A percentile compares a stretch with the other conserved stretches of the same genome.
Conservation (phyloP, 805 yeast species). For the Metschnikowia drakensbergensis region DNA sequence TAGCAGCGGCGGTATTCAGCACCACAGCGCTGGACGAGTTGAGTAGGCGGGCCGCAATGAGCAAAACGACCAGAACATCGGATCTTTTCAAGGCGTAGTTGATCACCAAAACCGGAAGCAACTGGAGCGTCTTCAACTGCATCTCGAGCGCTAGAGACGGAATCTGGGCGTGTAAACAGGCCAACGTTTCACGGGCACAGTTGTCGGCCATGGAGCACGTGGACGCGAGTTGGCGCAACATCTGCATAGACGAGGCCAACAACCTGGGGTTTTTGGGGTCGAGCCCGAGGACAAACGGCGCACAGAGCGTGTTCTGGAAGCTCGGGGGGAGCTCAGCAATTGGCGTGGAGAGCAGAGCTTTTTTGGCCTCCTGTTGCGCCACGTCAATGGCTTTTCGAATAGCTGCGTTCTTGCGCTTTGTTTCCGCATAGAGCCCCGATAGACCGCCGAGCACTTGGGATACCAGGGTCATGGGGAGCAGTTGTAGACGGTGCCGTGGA, state of each 20-base stretch:
- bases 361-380: constrained; percentile 20
- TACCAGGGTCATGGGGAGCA: constrained; percentile 13
- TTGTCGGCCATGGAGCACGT: constrained; percentile 47
- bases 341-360: constrained; percentile 2
- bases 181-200: neutral
- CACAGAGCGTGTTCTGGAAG: constrained; percentile 22
- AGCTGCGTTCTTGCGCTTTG: constrained; percentile 68
- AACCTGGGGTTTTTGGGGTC: constrained; percentile 71
- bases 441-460: constrained; percentile 45
- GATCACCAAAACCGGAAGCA: constrained; percentile 71
- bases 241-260: constrained; percentile 66
- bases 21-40: constrained; percentile 73
- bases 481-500: neutral
- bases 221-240: constrained; percentile 59
- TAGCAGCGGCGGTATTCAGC: constrained; percentile 86
- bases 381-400: constrained; percentile 46
- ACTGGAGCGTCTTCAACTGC: constrained; percentile 81
- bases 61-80: constrained; percentile 42
- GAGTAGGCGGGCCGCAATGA: constrained; percentile 58
- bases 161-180: neutral
- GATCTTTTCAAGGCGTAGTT: constrained; percentile 44
- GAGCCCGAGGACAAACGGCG: constrained; percentile 72
- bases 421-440: constrained; percentile 56
- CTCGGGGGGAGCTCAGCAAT: constrained; percentile 41
- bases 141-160: constrained; percentile 56